These are phyloP conservation scores for Ustilago crameri DNA, from an alignment of 1,284 basidiomycete genomes.

Conservation along the genomic window DNA sequence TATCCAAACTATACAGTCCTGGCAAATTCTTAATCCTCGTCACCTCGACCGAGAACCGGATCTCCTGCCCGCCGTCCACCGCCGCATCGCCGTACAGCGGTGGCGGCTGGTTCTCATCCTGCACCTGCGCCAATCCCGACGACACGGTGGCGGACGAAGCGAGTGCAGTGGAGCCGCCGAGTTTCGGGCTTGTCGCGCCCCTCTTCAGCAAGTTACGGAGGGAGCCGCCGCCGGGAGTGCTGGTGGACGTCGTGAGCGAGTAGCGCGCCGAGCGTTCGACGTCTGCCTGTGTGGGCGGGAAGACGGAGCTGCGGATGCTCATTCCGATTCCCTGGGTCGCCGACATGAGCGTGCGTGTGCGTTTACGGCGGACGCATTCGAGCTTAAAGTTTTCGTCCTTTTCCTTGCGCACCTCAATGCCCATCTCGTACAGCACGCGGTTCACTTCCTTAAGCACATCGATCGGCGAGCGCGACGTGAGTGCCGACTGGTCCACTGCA, in stretches of 20 bases:
- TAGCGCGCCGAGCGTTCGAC: slow-evolving; percentile 51
- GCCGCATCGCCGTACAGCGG: slow-evolving; percentile 62
- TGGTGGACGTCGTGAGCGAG: slow-evolving; percentile 30
- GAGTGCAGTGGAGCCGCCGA: slow-evolving; percentile 10
- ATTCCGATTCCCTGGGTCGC: slow-evolving; percentile 58
- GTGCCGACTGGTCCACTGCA: slow-evolving; percentile 88
- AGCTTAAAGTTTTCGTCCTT: slow-evolving; percentile 77
- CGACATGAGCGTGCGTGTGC: slow-evolving; percentile 57
- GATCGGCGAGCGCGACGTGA: slow-evolving; percentile 84
- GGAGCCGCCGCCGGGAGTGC: slow-evolving; percentile 37
- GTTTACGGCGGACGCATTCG: slow-evolving; percentile 64
- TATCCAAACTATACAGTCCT: slow-evolving; percentile 66
- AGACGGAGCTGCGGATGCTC: slow-evolving; percentile 62
- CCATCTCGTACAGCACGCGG: slow-evolving; percentile 85
- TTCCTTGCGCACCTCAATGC: slow-evolving; percentile 83
- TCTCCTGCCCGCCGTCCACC: slow-evolving; percentile 65
- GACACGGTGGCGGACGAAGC: slow-evolving; percentile 21
- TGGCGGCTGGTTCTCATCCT: slow-evolving; percentile 48
- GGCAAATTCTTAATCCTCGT: slow-evolving; percentile 63
- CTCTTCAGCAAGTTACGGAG: slow-evolving; percentile 58
- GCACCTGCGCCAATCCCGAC: slow-evolving; percentile 12
- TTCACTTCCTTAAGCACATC: slow-evolving; percentile 88
- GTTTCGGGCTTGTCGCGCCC: slow-evolving; percentile 26
- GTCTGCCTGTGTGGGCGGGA: slow-evolving; percentile 62
- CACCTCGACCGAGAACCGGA: slow-evolving; percentile 66